Evolutionary conservation across 495 filamentous ascomycete genomes (phyloP).

Genomic region (Aspergillus avenaceus): DNA sequence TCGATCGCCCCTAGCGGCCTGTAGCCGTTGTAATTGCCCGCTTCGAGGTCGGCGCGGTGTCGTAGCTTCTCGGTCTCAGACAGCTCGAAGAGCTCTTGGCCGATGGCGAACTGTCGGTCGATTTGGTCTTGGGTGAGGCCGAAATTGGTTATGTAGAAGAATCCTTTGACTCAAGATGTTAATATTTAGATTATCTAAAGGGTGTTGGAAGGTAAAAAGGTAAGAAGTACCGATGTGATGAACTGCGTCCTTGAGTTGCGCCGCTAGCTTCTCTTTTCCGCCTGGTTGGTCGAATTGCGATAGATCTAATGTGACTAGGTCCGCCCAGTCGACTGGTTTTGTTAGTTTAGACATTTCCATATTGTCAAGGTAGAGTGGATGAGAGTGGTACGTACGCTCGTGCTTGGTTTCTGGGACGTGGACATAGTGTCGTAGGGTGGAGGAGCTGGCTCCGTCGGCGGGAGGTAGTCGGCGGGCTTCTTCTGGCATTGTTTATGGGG

Average conservation of each 20-base stretch:
- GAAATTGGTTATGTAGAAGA: conserved; percentile 50
- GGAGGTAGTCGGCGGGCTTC: not conserved
- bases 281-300: conserved; percentile 43
- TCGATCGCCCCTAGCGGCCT: conserved; percentile 19
- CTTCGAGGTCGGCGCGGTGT: conserved; percentile 40
- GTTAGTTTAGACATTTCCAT: too few species aligned
- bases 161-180: conserved; percentile 13
- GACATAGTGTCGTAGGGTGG: not conserved
- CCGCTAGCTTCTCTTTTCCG: conserved; percentile 47
- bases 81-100: conserved; percentile 42
- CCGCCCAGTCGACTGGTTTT: conserved; percentile 43
- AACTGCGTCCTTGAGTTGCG: conserved; percentile 47
- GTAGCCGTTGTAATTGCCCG: conserved; percentile 43
- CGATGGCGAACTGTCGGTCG: conserved; percentile 49
- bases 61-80: conserved; percentile 47
- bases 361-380: too few species aligned
- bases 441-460: not conserved
- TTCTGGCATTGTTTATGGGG: not conserved
- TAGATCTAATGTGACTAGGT: conserved; percentile 49
- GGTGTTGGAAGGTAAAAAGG: not conserved
- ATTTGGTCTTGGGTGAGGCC: conserved; percentile 48
- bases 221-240: conserved; percentile 34
- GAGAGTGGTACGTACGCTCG: too few species aligned
- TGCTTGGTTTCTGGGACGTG: not conserved
- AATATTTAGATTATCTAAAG: too few species aligned